Percentiles rank a stretch among this genome's conserved stretches.
These are phyloP conservation scores for Citrus mangshanensis DNA, from an alignment of 345 rosid species.

Conservation along the genomic window DNA sequence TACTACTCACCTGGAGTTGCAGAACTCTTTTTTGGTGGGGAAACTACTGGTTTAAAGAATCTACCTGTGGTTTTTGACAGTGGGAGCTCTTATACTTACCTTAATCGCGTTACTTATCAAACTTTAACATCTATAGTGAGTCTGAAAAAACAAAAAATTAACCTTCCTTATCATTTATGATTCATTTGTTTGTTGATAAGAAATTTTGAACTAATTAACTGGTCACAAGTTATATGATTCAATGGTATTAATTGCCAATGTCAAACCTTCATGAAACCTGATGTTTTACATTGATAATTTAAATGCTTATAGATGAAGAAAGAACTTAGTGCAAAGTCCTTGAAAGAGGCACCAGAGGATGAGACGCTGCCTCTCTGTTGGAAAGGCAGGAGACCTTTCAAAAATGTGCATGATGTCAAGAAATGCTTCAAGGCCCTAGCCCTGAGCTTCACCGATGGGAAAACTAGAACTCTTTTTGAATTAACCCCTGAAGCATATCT, in stretches of 20 bases:
- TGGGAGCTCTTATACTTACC: slow-evolving; percentile 89
- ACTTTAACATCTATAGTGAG: slow-evolving; percentile 49
- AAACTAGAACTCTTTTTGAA: slow-evolving; percentile 47
- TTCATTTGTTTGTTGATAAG: background rate
- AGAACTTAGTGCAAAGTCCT: slow-evolving; percentile 47
- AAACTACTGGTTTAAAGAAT: slow-evolving; percentile 56
- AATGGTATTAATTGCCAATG: background rate
- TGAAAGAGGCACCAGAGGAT: slow-evolving; percentile 64
- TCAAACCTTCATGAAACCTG: background rate
- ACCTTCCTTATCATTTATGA: background rate
- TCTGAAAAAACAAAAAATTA: slow-evolving; percentile 16
- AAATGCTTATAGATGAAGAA: slow-evolving; percentile 42
- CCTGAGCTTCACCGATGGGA: slow-evolving; percentile 55
- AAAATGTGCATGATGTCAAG: slow-evolving; percentile 55
- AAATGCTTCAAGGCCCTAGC: slow-evolving; percentile 73
- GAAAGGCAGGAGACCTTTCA: slow-evolving; percentile 83
- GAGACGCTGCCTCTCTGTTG: slow-evolving; percentile 79
- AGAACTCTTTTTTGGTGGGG: slow-evolving; percentile 63
- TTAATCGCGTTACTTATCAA: slow-evolving; percentile 62
- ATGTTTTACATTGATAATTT: background rate
- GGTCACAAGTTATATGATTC: background rate
- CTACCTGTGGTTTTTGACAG: slow-evolving; percentile 61
- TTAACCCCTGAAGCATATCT: slow-evolving; percentile 75
- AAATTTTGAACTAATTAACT: background rate
- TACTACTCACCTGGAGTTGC: slow-evolving; percentile 80